Conservation (phyloP, 2,329 filamentous ascomycete species). For the Pseudocercospora crystallina region DNA sequence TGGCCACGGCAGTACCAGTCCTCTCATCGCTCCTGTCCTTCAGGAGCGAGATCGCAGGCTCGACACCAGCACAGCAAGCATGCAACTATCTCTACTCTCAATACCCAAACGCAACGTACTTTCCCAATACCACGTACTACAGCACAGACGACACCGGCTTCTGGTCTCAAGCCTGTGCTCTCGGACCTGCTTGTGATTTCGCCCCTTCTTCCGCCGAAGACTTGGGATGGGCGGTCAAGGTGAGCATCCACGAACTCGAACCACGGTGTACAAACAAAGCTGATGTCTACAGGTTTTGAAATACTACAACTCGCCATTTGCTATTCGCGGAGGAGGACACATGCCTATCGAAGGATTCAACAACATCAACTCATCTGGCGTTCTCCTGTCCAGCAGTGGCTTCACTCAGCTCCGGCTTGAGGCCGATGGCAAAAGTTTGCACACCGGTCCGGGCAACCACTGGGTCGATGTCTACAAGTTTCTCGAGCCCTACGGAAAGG, state of each 20-base stretch:
- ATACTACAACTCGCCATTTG: constrained; percentile 1
- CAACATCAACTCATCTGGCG: constrained; percentile 16
- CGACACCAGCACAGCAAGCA: constrained; percentile 2
- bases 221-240: constrained; percentile 5
- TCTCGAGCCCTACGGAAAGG: constrained; percentile 6
- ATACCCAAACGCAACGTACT: constrained; percentile 1
- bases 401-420: constrained; percentile 10
- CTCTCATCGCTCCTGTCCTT: too few species aligned
- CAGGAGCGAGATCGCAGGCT: too few species aligned
- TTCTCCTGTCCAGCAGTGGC: constrained; percentile 6
- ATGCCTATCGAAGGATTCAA: constrained; percentile 4
- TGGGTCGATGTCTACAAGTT: constrained; percentile 14
- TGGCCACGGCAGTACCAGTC: too few species aligned
- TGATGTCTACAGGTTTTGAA: not conserved
- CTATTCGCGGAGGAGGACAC: constrained; percentile 1
- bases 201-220: constrained; percentile 2
- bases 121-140: constrained; percentile 2
- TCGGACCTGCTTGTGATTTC: not conserved
- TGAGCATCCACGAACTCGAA: not conserved
- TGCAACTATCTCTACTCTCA: constrained; percentile 1
- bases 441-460: constrained; percentile 10
- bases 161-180: not conserved
- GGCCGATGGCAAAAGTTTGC: constrained; percentile 4
- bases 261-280: not conserved
- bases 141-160: not conserved